Evolutionary conservation across 2,329 filamentous ascomycete genomes (phyloP).

Genomic region (Penicillium sp.): DNA sequence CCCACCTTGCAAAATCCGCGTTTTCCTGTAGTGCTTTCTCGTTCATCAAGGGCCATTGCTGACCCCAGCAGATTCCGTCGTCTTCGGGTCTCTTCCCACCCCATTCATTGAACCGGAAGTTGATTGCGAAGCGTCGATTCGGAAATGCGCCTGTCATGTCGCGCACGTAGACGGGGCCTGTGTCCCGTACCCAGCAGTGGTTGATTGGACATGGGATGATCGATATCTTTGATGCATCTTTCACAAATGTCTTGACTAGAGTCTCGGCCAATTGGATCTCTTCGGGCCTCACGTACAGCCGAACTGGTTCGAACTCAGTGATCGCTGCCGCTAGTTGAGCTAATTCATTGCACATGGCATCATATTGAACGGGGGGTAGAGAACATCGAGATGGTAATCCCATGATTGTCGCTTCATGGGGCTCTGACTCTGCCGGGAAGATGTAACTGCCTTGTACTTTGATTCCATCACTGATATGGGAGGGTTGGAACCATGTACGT

Average conservation of each 20-base stretch:
- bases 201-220: constrained; percentile 17
- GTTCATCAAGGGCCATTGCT: constrained; percentile 13
- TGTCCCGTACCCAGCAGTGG: constrained; percentile 20
- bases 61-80: constrained; percentile 9
- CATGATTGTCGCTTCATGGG: constrained; percentile 8
- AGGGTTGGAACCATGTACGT: neutral
- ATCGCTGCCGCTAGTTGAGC: constrained; percentile 14
- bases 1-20: constrained; percentile 11
- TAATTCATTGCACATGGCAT: constrained; percentile 11
- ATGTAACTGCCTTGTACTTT: neutral
- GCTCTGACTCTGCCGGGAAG: constrained; percentile 10
- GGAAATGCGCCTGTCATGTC: constrained; percentile 11
- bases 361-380: constrained; percentile 3
- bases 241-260: constrained; percentile 5
- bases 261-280: constrained; percentile 12
- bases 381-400: constrained; percentile 7
- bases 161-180: constrained; percentile 17
- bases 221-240: constrained; percentile 5
- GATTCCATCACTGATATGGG: neutral
- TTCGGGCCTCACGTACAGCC: constrained; percentile 16
- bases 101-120: constrained; percentile 21
- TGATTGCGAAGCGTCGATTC: constrained; percentile 12
- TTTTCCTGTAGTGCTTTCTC: constrained; percentile 11
- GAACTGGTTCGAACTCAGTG: constrained; percentile 20
- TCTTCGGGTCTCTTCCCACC: constrained; percentile 16